Conservation (phyloP, 2,329 filamentous ascomycete species). For the Aureobasidium sp. region DNA sequence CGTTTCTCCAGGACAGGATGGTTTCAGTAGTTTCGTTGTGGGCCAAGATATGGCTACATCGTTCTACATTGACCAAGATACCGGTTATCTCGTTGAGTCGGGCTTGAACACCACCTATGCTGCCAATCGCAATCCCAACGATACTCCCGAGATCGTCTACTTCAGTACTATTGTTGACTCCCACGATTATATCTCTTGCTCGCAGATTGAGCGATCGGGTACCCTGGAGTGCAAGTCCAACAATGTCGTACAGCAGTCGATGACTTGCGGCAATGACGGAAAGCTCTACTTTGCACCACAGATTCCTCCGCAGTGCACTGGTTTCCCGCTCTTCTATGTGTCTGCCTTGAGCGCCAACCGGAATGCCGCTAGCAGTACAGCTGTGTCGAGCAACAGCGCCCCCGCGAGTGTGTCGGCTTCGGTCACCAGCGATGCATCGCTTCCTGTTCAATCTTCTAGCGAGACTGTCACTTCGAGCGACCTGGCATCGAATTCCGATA, state of each 20-base stretch:
- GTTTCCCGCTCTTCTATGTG: not conserved
- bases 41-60: not conserved
- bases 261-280: conserved; percentile 12
- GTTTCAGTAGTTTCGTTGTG: not conserved
- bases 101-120: conserved; percentile 1
- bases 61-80: conserved; percentile 6
- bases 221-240: not conserved
- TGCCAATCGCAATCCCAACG: not conserved
- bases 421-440: not conserved
- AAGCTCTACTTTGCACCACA: conserved; percentile 12
- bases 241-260: not conserved
- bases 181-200: conserved; percentile 5
- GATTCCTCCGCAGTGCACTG: not conserved
- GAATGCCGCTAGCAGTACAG: not conserved
- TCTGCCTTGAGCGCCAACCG: not conserved
- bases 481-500: not conserved
- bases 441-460: not conserved
- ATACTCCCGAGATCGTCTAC: conserved; percentile 2
- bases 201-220: not conserved
- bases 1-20: conserved; percentile 6
- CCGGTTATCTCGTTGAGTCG: conserved; percentile 8
- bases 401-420: conserved; percentile 8
- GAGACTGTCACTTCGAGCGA: not conserved
- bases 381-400: not conserved
- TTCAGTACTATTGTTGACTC: conserved; percentile 7